Conservation (phyloP, 2,329 filamentous ascomycete genomes). For the Colletotrichum shisoi region DNA sequence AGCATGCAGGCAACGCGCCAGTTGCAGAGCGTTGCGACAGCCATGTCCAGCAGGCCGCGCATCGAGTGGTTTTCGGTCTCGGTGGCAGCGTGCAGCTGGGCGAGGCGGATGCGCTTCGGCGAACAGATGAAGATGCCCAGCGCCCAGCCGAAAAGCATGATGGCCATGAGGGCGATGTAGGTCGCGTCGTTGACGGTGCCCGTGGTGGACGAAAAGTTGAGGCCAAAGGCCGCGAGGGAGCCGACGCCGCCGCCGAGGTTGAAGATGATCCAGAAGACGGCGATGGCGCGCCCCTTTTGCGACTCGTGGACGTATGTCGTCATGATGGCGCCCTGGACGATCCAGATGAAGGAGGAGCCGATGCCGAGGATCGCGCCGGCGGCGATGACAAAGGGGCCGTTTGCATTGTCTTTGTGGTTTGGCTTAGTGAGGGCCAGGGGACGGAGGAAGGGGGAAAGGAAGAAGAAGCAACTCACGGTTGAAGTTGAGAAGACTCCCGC, state of each 20-base stretch:
- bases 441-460: conserved; percentile 44
- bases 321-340: conserved; percentile 59
- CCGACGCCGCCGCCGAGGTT: conserved; percentile 56
- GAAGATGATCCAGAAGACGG: conserved; percentile 57
- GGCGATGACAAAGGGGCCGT: conserved; percentile 55
- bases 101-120: conserved; percentile 53
- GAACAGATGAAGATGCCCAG: conserved; percentile 59
- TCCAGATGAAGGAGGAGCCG: conserved; percentile 56
- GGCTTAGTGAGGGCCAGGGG: conserved; percentile 43
- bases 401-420: conserved; percentile 46
- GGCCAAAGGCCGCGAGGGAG: conserved; percentile 54
- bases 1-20: conserved; percentile 59
- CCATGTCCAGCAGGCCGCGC: conserved; percentile 48
- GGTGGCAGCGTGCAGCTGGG: conserved; percentile 49
- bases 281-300: conserved; percentile 55
- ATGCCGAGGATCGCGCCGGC: conserved; percentile 56
- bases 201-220: conserved; percentile 52
- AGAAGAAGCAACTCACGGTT: conserved; percentile 51
- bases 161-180: conserved; percentile 58
- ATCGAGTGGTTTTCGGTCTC: conserved; percentile 53
- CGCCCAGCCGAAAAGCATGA: conserved; percentile 60
- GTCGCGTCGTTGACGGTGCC: conserved; percentile 59
- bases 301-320: conserved; percentile 55
- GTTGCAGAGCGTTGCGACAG: conserved; percentile 50
- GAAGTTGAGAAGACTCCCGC: conserved; percentile 54